These are phyloP conservation scores for Epicoccum sorghinum DNA, from an alignment of 2,329 filamentous ascomycete genomes.

Conservation along the genomic window DNA sequence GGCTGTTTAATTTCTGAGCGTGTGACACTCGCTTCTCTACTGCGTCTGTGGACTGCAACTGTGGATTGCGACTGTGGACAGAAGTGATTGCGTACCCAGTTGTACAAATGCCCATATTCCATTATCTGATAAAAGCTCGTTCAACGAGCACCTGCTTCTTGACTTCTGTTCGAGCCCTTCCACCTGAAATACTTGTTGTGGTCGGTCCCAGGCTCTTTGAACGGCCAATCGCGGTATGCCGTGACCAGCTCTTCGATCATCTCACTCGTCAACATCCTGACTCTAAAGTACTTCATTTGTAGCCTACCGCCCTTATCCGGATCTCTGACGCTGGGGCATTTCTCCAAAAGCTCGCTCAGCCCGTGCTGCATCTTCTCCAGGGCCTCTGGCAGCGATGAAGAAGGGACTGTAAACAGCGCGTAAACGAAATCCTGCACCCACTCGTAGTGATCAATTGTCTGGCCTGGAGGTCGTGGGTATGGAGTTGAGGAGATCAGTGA, in stretches of 20 bases:
- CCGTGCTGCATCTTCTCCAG: constrained; percentile 40
- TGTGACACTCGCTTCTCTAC: no score
- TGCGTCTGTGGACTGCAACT: no score
- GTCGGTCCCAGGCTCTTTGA: constrained; percentile 32
- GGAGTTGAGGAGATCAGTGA: constrained; percentile 73
- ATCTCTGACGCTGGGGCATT: constrained; percentile 37
- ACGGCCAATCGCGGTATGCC: constrained; percentile 46
- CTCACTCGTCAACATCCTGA: constrained; percentile 39
- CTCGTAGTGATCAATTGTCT: constrained; percentile 25
- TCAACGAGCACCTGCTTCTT: no score
- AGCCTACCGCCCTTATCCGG: constrained; percentile 41
- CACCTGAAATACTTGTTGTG: constrained; percentile 34
- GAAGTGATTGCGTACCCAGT: no score
- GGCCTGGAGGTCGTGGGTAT: constrained; percentile 37
- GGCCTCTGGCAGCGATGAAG: constrained; percentile 20
- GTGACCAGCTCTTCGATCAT: constrained; percentile 39
- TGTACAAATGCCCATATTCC: no score
- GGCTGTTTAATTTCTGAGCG: no score
- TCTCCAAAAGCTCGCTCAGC: constrained; percentile 32
- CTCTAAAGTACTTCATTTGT: constrained; percentile 37
- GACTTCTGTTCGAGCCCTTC: constrained; percentile 1
- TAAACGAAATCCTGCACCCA: constrained; percentile 39
- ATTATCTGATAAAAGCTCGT: no score
- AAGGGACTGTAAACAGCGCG: constrained; percentile 20
- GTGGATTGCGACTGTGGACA: no score